phyloP scores from a whole-genome alignment of 2,329 filamentous ascomycete genomes.

The Fusarium sp. region DNA sequence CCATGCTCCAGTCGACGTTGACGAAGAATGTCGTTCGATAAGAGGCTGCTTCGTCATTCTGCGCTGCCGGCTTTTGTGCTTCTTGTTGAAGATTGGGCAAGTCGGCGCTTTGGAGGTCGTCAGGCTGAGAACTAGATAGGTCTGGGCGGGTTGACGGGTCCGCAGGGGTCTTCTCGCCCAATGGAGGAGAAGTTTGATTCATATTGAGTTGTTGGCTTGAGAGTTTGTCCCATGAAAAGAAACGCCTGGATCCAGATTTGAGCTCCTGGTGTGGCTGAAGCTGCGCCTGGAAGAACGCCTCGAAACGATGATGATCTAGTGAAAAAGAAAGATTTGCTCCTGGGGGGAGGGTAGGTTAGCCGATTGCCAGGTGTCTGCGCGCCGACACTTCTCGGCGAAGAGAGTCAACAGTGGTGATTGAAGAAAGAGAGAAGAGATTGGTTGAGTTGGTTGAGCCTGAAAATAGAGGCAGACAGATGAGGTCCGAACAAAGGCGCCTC shows the following conservation, averaged over 20 bases:
- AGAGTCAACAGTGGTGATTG: neutral
- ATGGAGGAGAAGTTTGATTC: neutral
- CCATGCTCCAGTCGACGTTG: conserved; percentile 36
- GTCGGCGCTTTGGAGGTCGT: neutral
- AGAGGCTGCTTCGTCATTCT: conserved; percentile 14
- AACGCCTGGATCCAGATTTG: neutral
- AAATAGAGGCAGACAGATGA: conserved; percentile 4
- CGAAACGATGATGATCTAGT: neutral
- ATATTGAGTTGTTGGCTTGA: neutral
- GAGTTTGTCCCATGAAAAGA: neutral
- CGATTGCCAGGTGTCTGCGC: neutral
- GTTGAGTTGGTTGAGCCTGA: neutral
- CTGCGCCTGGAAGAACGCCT: neutral
- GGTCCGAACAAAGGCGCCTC: neutral
- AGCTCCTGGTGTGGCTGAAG: neutral
- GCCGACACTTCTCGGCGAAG: neutral
- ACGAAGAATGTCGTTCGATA: conserved; percentile 40
- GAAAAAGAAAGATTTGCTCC: too few relatives aligned
- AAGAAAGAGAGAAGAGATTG: neutral
- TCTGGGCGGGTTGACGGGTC: neutral
- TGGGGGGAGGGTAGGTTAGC: too few relatives aligned
- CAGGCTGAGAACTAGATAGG: neutral
- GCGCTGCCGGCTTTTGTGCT: neutral
- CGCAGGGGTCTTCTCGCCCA: neutral
- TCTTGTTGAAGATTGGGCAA: neutral